Base-by-base conservation (phyloP, 108 stramenopile species). In the Hondaea fermentalgiana region DNA sequence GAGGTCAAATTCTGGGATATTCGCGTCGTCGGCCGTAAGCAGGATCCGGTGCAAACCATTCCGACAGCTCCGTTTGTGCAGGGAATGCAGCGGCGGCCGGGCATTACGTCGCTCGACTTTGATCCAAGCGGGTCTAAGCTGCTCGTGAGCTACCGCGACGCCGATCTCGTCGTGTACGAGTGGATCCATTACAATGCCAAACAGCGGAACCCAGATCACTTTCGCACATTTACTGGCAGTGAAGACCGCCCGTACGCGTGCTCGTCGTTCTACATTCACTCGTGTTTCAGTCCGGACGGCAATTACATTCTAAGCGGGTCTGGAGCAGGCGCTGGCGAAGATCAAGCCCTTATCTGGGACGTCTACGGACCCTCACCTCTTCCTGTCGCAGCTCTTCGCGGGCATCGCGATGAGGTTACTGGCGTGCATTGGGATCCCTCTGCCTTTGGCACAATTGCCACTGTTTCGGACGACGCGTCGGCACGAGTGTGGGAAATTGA, bases 101-200 rank as follows among this genome's bases (percentile, higher is more conserved):
- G 76, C 76, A 83, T 83, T 12, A 53, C 76, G 10, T 83, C 49
- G 19, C 45, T 83, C 45, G 45, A 47, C 23, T 83, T 83, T 23
- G 51, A 83, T 53, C 76, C 76, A 16, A 25, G 51, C 28, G 76
- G 76, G 6, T 53, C 76, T 3, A 83, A 83, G 51, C 76, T 83
- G 23, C 51, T 83, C n/a, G 76, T 83, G 10, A 83, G 51, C 51
- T 83, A 83, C 49, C 51, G 45, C 16, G 45, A 47, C 28, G 45
- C 76, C n/a, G 76, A 83, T 53, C n/a, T 83, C 25, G 76, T 83
- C 51, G 76, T 83, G 43, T 83, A 83, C 51, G 76, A 83, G 25
- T 83, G 76, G 76, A 47, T 83, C 14, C 76, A 83, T 16, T 83
- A 83, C 28, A 53, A 53, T 4, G 45, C 76, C 4, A 83, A 53